Evolutionary conservation across 2,329 filamentous ascomycete genomes (phyloP), one percentile per base, ranked within the genome.

Genomic region (Tricladium varicosporioides): DNA sequence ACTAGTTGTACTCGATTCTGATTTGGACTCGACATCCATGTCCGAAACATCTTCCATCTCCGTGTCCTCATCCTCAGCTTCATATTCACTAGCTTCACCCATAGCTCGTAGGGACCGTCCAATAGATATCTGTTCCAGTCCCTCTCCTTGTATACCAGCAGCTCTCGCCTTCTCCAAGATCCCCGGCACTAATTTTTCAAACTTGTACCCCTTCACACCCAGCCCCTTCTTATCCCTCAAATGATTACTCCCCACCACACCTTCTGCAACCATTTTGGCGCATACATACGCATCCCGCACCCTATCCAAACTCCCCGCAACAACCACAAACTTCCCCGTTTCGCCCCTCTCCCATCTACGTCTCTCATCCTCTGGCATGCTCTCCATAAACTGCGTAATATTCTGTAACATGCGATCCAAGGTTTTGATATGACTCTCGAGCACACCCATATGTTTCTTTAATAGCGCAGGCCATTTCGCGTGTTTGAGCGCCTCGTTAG

Each of bases 381-480:
- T 33, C 31, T 14, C 16, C 53, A 55, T 50, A 13, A 33, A 50
- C 8, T 11, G 22, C 49, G 48, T 57, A 59, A 67, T 60, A 44
- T 51, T 57, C 47, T 64, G 56, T 56, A 62, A 58, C 2, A 65
- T 31, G 5, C 62, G 53, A 43, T 66, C 63, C 43, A 69, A 9
- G 9, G 31, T 16, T 19, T 51, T 54, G 36, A 67, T 60, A 57
- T 68, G 66, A n/a, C 57, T 46, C 51, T 69, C 67, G 1, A 68
- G 51, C 5, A 68, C 31, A 2, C 61, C 63, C 31, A 68, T 32
- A 49, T 68, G 65, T 46, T 63, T 66, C 54, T 62, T 64, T 42
- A 68, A 67, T 15, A 69, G 31, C 22, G 59, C 60, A 2, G 63
- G 63, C 52, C 70, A 70, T 32, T 71, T 77, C 18, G 71, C 71